Evolutionary conservation across 306 rosid species (phyloP).

Genomic region (Alnus glutinosa): DNA sequence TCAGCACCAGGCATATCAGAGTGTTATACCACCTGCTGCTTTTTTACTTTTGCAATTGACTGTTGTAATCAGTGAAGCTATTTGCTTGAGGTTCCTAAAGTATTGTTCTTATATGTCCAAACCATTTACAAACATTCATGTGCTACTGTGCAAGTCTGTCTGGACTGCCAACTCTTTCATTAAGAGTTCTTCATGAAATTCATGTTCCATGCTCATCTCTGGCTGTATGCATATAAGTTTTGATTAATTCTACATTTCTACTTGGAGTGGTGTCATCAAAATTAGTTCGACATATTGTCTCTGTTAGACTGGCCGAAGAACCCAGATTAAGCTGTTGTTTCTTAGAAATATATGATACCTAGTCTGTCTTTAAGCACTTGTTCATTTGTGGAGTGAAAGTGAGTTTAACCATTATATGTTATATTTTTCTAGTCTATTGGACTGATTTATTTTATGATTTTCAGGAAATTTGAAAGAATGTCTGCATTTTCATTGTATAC

Average conservation of each 20-base stretch:
- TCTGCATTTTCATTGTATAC: neutral
- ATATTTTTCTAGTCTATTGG: neutral
- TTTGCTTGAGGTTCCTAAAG: neutral
- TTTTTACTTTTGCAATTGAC: too few relatives aligned
- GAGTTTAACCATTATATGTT: neutral
- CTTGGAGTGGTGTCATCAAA: neutral
- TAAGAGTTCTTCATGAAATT: neutral
- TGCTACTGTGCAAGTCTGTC: neutral
- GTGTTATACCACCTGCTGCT: too few relatives aligned
- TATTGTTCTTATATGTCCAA: neutral
- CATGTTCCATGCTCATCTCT: neutral
- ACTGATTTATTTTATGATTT: neutral
- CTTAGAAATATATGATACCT: neutral
- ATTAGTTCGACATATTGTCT: neutral
- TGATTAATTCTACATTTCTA: neutral
- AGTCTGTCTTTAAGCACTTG: too few relatives aligned
- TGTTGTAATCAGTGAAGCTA: too few relatives aligned
- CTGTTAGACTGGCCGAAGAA: neutral
- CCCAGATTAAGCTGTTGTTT: neutral
- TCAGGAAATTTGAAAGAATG: neutral
- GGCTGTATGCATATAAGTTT: neutral
- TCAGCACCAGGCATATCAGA: neutral
- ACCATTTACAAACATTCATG: too few relatives aligned
- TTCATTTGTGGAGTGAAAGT: too few relatives aligned
- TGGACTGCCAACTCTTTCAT: neutral